phyloP scores from a whole-genome alignment of 1,284 basidiomycete genomes.

The Ganoderma leucocontextum region DNA sequence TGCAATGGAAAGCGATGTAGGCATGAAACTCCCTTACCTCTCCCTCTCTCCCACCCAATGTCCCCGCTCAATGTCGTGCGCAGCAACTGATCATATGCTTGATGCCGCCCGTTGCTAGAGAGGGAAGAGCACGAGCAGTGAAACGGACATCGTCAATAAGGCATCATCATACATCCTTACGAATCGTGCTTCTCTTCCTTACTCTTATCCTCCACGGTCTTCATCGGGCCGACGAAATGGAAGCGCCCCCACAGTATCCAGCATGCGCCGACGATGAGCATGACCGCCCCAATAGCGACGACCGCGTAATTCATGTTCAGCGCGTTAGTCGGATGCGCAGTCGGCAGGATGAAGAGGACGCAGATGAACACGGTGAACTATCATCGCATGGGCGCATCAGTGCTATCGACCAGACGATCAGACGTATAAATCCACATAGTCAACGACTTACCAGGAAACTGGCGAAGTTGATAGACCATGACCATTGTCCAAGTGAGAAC shows the following conservation, averaged over 20 bases:
- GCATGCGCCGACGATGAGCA: constrained; percentile 49
- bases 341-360: constrained; percentile 67
- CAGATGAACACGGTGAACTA: constrained; percentile 65
- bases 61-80: no score
- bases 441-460: constrained; percentile 51
- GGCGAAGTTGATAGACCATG: constrained; percentile 58
- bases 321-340: constrained; percentile 62
- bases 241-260: constrained; percentile 51
- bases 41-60: no score
- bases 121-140: no score
- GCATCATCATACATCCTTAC: neutral
- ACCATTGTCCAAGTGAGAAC: constrained; percentile 62
- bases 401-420: no score
- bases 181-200: neutral
- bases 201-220: constrained; percentile 29
- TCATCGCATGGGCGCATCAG: neutral
- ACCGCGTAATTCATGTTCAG: constrained; percentile 73
- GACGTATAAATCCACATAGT: neutral
- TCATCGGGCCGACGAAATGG: constrained; percentile 45
- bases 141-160: neutral
- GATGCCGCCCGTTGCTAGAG: no score
- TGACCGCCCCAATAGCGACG: constrained; percentile 57
- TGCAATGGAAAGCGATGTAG: no score
- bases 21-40: no score
- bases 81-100: no score